Evolutionary conservation across 2,329 filamentous ascomycete genomes (phyloP).

Genomic region (Colletotrichum liaoningense): DNA sequence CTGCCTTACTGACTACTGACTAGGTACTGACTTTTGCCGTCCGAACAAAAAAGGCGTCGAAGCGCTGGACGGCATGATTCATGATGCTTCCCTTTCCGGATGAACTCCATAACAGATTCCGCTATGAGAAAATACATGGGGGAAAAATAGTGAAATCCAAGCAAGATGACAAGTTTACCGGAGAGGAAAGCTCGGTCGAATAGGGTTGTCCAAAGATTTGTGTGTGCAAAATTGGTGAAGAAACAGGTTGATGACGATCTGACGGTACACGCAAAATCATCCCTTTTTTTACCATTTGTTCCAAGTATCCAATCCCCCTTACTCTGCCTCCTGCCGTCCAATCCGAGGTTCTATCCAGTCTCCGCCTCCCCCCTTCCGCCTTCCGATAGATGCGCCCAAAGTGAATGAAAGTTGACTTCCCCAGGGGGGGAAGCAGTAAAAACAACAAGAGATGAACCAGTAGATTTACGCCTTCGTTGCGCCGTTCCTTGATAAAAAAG

Average conservation of each 20-base stretch:
- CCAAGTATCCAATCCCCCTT: no score
- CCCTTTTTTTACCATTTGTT: neutral
- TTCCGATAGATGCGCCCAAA: neutral
- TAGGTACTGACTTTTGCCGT: neutral
- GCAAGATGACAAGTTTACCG: no score
- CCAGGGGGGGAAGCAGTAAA: neutral
- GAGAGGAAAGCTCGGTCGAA: no score
- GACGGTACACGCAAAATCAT: neutral
- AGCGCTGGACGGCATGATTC: conserved; percentile 1
- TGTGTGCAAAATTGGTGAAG: neutral
- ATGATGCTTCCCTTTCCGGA: conserved; percentile 13
- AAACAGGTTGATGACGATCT: neutral
- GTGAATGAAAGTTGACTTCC: neutral
- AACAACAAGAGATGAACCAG: neutral
- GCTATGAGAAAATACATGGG: neutral
- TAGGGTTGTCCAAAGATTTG: neutral
- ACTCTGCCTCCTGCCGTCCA: neutral
- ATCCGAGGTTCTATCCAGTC: neutral
- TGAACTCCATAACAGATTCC: conserved; percentile 5
- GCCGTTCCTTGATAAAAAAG: neutral
- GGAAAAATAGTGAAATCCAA: neutral
- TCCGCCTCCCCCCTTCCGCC: neutral
- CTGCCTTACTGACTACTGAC: no score
- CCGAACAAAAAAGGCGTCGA: neutral
- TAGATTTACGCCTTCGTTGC: neutral